phyloP scores from a whole-genome alignment of 192 early-diverging fungal genomes.

The Gamsiella multidivaricata region DNA sequence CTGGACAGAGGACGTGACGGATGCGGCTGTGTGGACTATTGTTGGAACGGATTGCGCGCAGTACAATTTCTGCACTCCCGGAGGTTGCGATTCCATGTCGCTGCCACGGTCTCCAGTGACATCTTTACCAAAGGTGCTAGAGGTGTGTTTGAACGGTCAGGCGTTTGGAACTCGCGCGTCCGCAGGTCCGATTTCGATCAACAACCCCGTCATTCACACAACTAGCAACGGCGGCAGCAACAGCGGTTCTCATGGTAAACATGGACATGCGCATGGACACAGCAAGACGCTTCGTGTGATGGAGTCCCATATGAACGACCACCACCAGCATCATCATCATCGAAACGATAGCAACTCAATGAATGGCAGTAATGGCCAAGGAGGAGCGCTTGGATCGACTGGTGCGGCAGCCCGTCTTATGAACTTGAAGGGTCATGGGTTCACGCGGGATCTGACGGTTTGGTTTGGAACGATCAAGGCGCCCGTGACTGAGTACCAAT shows the following conservation, averaged over 20 bases:
- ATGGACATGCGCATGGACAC: constrained; percentile 13
- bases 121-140: constrained; percentile 32
- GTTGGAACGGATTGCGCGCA: constrained; percentile 79
- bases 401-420: constrained; percentile 60
- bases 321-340: constrained; percentile 3
- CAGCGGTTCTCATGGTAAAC: constrained; percentile 1
- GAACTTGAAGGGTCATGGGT: constrained; percentile 77
- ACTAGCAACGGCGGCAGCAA: constrained; percentile 13
- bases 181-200: constrained; percentile 33
- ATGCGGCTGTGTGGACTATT: constrained; percentile 93
- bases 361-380: constrained; percentile 54
- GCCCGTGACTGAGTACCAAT: constrained; percentile 59
- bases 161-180: constrained; percentile 4
- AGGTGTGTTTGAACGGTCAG: constrained; percentile 30
- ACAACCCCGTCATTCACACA: constrained; percentile 7
- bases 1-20: constrained; percentile 86
- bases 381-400: constrained; percentile 29
- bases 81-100: constrained; percentile 47
- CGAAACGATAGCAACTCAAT: constrained; percentile 31
- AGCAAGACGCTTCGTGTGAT: constrained; percentile 19
- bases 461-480: constrained; percentile 76
- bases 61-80: constrained; percentile 65
- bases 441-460: constrained; percentile 74
- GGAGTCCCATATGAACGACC: constrained; percentile 10
- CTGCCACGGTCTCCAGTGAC: constrained; percentile 51